Evolutionary conservation across 805 yeast species (phyloP).

Genomic region (Saturnispora sekii): DNA sequence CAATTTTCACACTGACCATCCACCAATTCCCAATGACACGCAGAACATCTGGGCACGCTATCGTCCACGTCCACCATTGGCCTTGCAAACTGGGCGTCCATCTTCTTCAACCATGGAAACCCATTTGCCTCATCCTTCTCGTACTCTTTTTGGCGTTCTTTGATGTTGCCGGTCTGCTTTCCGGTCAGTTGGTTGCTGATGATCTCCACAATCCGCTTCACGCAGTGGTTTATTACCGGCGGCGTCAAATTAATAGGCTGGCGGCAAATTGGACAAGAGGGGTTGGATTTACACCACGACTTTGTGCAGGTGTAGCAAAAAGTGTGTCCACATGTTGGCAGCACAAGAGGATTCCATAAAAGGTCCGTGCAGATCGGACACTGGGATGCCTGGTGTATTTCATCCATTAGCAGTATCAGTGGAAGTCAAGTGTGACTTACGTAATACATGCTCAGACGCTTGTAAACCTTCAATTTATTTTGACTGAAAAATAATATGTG

Average conservation of each 20-base stretch:
- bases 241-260: conserved; percentile 30
- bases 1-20: conserved; percentile 63
- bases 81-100: conserved; percentile 38
- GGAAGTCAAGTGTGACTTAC: no score
- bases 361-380: conserved; percentile 65
- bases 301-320: conserved; percentile 61
- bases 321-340: conserved; percentile 62
- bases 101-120: conserved; percentile 36
- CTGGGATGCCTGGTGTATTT: neutral
- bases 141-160: conserved; percentile 29
- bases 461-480: no score
- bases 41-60: conserved; percentile 65
- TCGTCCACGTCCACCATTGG: conserved; percentile 54
- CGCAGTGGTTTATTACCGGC: conserved; percentile 45
- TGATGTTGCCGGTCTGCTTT: neutral
- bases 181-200: no score
- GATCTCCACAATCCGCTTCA: conserved; percentile 29
- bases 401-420: no score
- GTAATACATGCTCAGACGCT: no score
- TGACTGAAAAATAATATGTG: no score
- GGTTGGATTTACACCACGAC: conserved; percentile 49
- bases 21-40: conserved; percentile 73
- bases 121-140: conserved; percentile 27
- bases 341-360: conserved; percentile 51
- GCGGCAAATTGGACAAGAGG: conserved; percentile 66